phyloP scores from a whole-genome alignment of 805 yeast species.

The Cyberlindnera subsufficiens region DNA sequence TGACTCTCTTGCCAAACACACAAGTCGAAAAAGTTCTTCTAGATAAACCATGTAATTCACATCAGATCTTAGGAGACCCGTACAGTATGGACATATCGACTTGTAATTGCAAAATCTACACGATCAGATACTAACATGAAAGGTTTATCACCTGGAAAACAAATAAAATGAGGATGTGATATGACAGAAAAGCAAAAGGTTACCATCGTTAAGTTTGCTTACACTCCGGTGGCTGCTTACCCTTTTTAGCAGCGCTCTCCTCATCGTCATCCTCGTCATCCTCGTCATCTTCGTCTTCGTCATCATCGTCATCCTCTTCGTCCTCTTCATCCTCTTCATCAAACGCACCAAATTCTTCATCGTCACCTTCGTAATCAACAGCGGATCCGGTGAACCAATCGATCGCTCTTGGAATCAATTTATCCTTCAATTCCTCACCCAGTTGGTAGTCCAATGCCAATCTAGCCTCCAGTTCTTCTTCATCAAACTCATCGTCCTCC shows the following conservation, averaged over 20 bases:
- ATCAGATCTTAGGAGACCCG: too few relatives aligned
- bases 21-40: too few relatives aligned
- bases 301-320: slow-evolving; percentile 35
- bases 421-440: slow-evolving; percentile 95
- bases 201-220: slow-evolving; percentile 37
- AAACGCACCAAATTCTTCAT: slow-evolving; percentile 61
- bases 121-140: too few relatives aligned
- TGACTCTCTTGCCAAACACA: too few relatives aligned
- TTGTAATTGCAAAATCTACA: too few relatives aligned
- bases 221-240: slow-evolving; percentile 64
- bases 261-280: slow-evolving; percentile 17
- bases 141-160: too few relatives aligned
- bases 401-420: slow-evolving; percentile 90
- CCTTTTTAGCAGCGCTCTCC: slow-evolving; percentile 28
- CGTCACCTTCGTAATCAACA: slow-evolving; percentile 65
- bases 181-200: not conserved
- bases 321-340: slow-evolving; percentile 39
- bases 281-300: slow-evolving; percentile 28
- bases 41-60: too few relatives aligned
- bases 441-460: slow-evolving; percentile 90
- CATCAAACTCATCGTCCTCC: slow-evolving; percentile 57
- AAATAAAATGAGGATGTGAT: too few relatives aligned
- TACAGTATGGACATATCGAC: too few relatives aligned
- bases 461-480: slow-evolving; percentile 72
- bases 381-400: slow-evolving; percentile 99